phyloP scores from a whole-genome alignment of 106 monocot genomes.

The Dactylorhiza incarnata region DNA sequence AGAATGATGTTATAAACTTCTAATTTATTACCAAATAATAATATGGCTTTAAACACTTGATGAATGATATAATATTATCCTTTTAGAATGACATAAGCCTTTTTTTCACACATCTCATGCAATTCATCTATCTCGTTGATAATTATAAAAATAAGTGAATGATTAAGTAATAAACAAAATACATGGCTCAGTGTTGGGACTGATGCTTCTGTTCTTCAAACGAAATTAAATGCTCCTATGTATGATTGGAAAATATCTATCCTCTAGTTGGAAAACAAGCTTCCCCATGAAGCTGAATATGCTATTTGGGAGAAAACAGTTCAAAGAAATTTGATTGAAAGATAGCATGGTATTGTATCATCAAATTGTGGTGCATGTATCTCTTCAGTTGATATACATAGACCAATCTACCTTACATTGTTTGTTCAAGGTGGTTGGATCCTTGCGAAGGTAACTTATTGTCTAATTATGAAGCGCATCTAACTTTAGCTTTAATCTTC shows the following conservation, averaged over 20 bases:
- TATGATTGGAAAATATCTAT: conserved; percentile 97
- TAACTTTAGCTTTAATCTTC: background rate
- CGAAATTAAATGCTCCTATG: conserved; percentile 79
- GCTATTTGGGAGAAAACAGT: conserved; percentile 71
- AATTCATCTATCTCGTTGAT: too few relatives aligned
- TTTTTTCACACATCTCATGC: too few relatives aligned
- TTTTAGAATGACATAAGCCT: too few relatives aligned
- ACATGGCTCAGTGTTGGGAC: conserved; percentile 81
- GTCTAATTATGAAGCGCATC: conserved; percentile 1
- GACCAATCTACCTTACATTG: conserved; percentile 71
- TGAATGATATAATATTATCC: too few relatives aligned
- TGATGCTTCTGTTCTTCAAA: conserved; percentile 88
- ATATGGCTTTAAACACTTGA: too few relatives aligned
- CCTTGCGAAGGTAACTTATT: conserved; percentile 83
- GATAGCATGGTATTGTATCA: conserved; percentile 67
- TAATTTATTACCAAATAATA: too few relatives aligned
- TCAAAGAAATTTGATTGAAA: conserved; percentile 64
- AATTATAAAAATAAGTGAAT: too few relatives aligned
- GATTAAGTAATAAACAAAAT: conserved; percentile 11
- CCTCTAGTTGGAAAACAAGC: conserved; percentile 86
- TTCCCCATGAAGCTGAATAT: conserved; percentile 86
- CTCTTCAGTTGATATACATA: conserved; percentile 74
- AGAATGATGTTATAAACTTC: too few relatives aligned
- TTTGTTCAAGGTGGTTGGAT: conserved; percentile 93
- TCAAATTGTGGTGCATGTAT: conserved; percentile 54